These are phyloP conservation scores for Cinchona pubescens DNA, from an alignment of 257 asterid genomes.

Conservation along the genomic window DNA sequence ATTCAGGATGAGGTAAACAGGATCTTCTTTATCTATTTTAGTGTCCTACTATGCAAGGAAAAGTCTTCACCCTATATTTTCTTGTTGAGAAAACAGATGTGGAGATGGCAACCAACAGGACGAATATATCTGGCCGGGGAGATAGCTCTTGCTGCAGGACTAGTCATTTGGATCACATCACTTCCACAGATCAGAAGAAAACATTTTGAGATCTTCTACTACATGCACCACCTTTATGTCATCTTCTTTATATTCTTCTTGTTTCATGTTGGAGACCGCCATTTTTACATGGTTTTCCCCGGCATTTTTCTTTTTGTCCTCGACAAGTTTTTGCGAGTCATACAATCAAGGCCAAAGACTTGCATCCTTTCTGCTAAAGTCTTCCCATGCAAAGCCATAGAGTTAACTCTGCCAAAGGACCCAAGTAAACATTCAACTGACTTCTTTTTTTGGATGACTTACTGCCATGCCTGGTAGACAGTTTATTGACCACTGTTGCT, in stretches of 20 bases:
- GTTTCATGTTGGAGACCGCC: conserved; percentile 92
- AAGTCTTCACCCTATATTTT: neutral
- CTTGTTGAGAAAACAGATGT: conserved; percentile 47
- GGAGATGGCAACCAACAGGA: conserved; percentile 83
- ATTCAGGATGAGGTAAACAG: conserved; percentile 67
- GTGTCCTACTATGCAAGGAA: neutral
- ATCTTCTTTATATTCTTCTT: conserved; percentile 62
- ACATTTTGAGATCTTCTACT: conserved; percentile 59
- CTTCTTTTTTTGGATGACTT: neutral
- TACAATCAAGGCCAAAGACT: conserved; percentile 68
- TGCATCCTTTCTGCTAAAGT: conserved; percentile 69
- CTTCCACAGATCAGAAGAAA: conserved; percentile 73
- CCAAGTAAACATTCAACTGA: conserved; percentile 45
- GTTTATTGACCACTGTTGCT: neutral
- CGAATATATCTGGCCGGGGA: conserved; percentile 87
- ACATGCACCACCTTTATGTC: conserved; percentile 72
- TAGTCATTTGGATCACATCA: conserved; percentile 63
- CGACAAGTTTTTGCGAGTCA: conserved; percentile 58
- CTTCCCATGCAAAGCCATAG: conserved; percentile 68
- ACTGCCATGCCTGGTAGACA: neutral
- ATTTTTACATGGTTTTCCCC: conserved; percentile 70
- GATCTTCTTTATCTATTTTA: neutral
- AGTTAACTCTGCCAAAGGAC: conserved; percentile 70
- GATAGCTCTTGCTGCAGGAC: conserved; percentile 51
- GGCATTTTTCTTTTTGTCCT: conserved; percentile 67